Evolutionary conservation across 371 early-diverging fungal species (phyloP).

Genomic region (Lichtheimia corymbifera): DNA sequence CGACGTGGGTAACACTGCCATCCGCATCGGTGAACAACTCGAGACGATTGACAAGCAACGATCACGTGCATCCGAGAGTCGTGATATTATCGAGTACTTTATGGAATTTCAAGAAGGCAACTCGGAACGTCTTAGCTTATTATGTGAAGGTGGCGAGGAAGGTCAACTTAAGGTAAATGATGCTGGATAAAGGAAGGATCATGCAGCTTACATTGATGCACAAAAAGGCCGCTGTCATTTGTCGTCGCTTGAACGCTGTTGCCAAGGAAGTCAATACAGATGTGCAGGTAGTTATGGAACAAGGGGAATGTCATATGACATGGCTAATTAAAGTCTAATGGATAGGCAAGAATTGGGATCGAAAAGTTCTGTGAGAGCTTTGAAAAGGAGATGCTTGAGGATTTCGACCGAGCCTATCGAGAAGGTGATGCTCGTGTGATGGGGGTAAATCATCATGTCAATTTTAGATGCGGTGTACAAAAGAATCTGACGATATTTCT

Average conservation of each 20-base stretch:
- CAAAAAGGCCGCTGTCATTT: conserved; percentile 79
- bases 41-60: conserved; percentile 93
- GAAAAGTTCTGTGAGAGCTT: conserved; percentile 92
- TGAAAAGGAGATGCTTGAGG: conserved; percentile 84
- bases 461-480: neutral
- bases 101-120: conserved; percentile 84
- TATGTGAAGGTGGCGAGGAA: conserved; percentile 75
- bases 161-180: conserved; percentile 78
- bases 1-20: conserved; percentile 94
- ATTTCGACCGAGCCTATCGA: conserved; percentile 85
- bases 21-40: conserved; percentile 95
- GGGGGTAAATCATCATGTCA: conserved; percentile 52
- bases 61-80: conserved; percentile 82
- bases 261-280: conserved; percentile 88
- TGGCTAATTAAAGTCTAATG: neutral
- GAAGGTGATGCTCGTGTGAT: conserved; percentile 65
- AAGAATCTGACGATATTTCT: neutral
- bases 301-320: too few species aligned
- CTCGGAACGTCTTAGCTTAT: conserved; percentile 71
- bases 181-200: neutral
- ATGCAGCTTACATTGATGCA: neutral
- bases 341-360: conserved; percentile 73
- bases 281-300: conserved; percentile 54
- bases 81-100: conserved; percentile 89
- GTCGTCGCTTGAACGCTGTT: conserved; percentile 82